These are phyloP conservation scores for Elsinoe ampelina DNA, from an alignment of 2,329 filamentous ascomycete species.

Conservation along the genomic window DNA sequence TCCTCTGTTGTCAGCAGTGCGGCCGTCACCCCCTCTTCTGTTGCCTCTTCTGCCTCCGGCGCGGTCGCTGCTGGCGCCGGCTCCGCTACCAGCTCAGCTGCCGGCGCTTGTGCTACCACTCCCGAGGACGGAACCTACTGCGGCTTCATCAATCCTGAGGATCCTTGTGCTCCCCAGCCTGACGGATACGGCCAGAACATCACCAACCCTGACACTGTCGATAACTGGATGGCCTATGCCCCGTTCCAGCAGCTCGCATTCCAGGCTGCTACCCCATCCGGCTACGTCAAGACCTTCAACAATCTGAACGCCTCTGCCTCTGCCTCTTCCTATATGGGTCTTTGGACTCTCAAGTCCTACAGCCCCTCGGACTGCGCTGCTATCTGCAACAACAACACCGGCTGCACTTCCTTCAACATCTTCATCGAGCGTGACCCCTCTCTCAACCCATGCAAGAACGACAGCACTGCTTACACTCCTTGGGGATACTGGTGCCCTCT, in stretches of 20 bases:
- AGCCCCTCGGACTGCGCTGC: constrained; percentile 17
- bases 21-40: neutral
- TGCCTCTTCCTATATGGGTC: constrained; percentile 20
- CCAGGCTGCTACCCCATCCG: constrained; percentile 20
- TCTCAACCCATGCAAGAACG: constrained; percentile 17
- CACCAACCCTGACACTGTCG: constrained; percentile 20
- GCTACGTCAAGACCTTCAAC: constrained; percentile 20
- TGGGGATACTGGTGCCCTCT: constrained; percentile 21
- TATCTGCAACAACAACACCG: constrained; percentile 18
- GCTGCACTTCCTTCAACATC: constrained; percentile 19
- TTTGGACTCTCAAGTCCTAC: constrained; percentile 19
- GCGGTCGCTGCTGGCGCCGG: constrained; percentile 7
- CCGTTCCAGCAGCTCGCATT: constrained; percentile 20
- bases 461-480: constrained; percentile 16
- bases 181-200: constrained; percentile 21
- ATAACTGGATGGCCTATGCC: constrained; percentile 22
- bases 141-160: constrained; percentile 30
- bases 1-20: constrained; percentile 14
- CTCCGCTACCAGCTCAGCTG: constrained; percentile 21
- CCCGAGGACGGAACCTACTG: constrained; percentile 28
- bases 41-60: neutral
- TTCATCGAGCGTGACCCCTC: constrained; percentile 20
- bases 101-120: constrained; percentile 23
- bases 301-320: constrained; percentile 19
- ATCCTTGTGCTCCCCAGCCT: constrained; percentile 22